These are phyloP conservation scores for Coemansia sp. DNA, from an alignment of 192 early-diverging fungal species.

Conservation along the genomic window DNA sequence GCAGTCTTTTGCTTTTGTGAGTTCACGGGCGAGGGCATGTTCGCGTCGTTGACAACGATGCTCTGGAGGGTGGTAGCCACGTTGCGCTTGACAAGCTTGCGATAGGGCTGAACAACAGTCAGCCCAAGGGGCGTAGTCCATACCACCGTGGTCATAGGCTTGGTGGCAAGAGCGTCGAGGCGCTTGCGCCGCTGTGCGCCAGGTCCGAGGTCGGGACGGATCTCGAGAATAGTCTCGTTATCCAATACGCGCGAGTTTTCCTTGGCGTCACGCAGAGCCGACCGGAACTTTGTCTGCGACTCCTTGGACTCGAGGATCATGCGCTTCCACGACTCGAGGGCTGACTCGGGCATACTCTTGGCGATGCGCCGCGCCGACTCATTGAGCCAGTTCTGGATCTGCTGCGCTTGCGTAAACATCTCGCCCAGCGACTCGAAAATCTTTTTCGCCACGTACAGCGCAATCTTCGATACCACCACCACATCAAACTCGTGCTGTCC, in stretches of 20 bases:
- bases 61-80: slow-evolving; percentile 81
- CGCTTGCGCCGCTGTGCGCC: slow-evolving; percentile 34
- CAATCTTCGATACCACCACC: slow-evolving; percentile 35
- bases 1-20: slow-evolving; percentile 89
- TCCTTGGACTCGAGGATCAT: slow-evolving; percentile 30
- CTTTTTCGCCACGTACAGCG: slow-evolving; percentile 74
- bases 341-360: slow-evolving; percentile 66
- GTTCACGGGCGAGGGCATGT: slow-evolving; percentile 78
- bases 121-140: slow-evolving; percentile 97
- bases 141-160: slow-evolving; percentile 87
- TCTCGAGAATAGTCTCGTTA: slow-evolving; percentile 18
- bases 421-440: slow-evolving; percentile 86
- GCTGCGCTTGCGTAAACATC: slow-evolving; percentile 86
- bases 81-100: slow-evolving; percentile 63
- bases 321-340: slow-evolving; percentile 42
- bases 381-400: slow-evolving; percentile 94
- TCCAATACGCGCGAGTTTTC: slow-evolving; percentile 9
- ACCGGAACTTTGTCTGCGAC: slow-evolving; percentile 26
- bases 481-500: slow-evolving; percentile 60
- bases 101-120: slow-evolving; percentile 97
- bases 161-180: slow-evolving; percentile 37
- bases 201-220: slow-evolving; percentile 40
- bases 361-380: slow-evolving; percentile 81
- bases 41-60: slow-evolving; percentile 70
- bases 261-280: slow-evolving; percentile 18